Evolutionary conservation across 495 filamentous ascomycete species (phyloP), one percentile per base, ranked within the genome.

Genomic region (Penicillium subrubescens): DNA sequence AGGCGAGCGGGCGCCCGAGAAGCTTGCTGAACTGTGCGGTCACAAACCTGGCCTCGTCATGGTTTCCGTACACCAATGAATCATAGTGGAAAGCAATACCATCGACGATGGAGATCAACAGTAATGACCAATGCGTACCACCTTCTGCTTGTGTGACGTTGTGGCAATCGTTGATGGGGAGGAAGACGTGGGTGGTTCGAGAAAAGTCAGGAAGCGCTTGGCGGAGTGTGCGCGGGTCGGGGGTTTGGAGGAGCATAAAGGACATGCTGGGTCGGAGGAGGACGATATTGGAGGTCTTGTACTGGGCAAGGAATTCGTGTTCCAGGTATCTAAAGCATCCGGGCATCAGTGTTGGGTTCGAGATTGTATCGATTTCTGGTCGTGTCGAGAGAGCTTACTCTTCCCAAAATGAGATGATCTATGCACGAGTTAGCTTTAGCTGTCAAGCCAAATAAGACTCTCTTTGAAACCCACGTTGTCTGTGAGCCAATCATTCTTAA

Each of bases 51-150:
- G 93, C 96, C 62, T 94, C 91, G 63, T 76, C 79, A 63, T 84
- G 83, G 73, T 98, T 98, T 12, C 87, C 83, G 4, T 89, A 90
- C 10, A 84, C 82, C n/a, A 98, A 79, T 2, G 89, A 93, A 78
- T 99, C 96, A 77, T 99, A 98, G 81, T 98, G 95, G 74, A 99
- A 98, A 4, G 94, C 91, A 29, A 97, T 87, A 19, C 92, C 86
- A 73, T 99, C 96, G 39, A 96, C 86, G 41, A 93, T 84, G 29
- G 88, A 91, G 50, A 99, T 94, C 41, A 99, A 83, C 0, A 99
- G 88, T 6, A 99, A 81, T 2, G 92, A 96, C 96, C 96, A 99
- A 76, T 99, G 96, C 3, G 88, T 89, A 41, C 96, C 96, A 51
- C 92, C 92, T 79, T 97, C 94, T 23, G 93, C 88, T 57, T 88